These are phyloP conservation scores for Exophiala spinifera DNA, from an alignment of 2,329 filamentous ascomycete genomes.

Conservation along the genomic window DNA sequence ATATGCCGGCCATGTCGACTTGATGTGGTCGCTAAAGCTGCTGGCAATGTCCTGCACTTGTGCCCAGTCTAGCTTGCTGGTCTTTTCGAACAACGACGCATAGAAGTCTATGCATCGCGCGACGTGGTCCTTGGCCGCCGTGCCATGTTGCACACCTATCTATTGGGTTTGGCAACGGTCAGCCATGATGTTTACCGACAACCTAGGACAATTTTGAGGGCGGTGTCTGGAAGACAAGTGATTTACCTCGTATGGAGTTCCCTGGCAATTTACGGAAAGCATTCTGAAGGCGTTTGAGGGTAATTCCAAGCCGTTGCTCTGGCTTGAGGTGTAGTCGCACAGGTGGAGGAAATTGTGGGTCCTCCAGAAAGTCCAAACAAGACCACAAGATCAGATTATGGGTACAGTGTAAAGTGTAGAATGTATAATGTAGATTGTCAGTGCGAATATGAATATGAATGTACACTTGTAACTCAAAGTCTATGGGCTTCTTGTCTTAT, in stretches of 20 bases:
- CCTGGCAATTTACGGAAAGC: constrained; percentile 7
- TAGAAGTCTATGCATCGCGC: constrained; percentile 9
- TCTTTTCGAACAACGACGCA: constrained; percentile 7
- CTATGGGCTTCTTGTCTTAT: neutral
- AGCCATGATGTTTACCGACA: neutral
- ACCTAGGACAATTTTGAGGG: neutral
- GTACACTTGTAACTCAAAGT: too few relatives aligned
- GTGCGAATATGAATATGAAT: too few relatives aligned
- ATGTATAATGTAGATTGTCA: too few relatives aligned
- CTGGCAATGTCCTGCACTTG: constrained; percentile 43
- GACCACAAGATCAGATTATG: neutral
- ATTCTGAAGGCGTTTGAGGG: neutral
- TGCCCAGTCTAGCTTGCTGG: constrained; percentile 41
- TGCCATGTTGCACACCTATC: constrained; percentile 7
- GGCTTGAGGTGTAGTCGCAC: neutral
- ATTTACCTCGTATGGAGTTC: constrained; percentile 8
- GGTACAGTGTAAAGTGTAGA: too few relatives aligned
- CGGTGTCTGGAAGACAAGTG: neutral
- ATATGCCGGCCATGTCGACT: constrained; percentile 30
- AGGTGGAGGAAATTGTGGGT: neutral
- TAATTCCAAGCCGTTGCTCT: neutral
- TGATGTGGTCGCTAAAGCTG: constrained; percentile 39
- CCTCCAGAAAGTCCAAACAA: too few relatives aligned
- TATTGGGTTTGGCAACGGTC: neutral
- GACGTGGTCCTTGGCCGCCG: constrained; percentile 2